Evolutionary conservation across 192 early-diverging fungal species (phyloP).

Genomic region (Backusella australiensis): DNA sequence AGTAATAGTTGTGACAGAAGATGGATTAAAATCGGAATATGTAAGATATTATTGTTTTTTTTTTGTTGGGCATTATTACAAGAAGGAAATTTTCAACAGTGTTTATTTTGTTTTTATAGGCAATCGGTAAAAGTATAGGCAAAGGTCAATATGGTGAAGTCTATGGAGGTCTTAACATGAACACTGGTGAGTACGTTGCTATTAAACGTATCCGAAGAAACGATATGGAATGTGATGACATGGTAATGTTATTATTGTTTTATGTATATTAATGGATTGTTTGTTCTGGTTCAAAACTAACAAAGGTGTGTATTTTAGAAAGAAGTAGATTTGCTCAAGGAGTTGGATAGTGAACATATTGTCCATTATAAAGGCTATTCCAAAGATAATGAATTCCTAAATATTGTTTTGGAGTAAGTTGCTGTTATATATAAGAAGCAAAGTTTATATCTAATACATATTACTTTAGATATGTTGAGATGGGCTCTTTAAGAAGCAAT

Average conservation of each 20-base stretch:
- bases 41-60: neutral
- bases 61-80: neutral
- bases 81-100: neutral
- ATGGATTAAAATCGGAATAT: neutral
- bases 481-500: slow-evolving; percentile 84
- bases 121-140: slow-evolving; percentile 84
- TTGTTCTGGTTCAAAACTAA: neutral
- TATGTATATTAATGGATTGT: neutral
- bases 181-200: slow-evolving; percentile 80
- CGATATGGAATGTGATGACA: slow-evolving; percentile 61
- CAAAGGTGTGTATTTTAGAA: slow-evolving; percentile 30
- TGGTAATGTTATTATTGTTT: slow-evolving; percentile 39
- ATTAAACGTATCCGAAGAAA: slow-evolving; percentile 82
- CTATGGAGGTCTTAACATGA: slow-evolving; percentile 70
- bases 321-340: slow-evolving; percentile 85
- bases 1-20: slow-evolving; percentile 1
- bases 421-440: neutral
- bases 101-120: slow-evolving; percentile 30
- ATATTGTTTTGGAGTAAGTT: slow-evolving; percentile 77
- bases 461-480: slow-evolving; percentile 66
- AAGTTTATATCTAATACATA: neutral
- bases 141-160: slow-evolving; percentile 89
- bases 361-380: slow-evolving; percentile 84
- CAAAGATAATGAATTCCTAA: slow-evolving; percentile 64
- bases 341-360: slow-evolving; percentile 77